A percentile compares a stretch with the other conserved stretches of the same genome.
phyloP scores from a whole-genome alignment of 2,329 filamentous ascomycete species.

The Aspergillus alliaceus region DNA sequence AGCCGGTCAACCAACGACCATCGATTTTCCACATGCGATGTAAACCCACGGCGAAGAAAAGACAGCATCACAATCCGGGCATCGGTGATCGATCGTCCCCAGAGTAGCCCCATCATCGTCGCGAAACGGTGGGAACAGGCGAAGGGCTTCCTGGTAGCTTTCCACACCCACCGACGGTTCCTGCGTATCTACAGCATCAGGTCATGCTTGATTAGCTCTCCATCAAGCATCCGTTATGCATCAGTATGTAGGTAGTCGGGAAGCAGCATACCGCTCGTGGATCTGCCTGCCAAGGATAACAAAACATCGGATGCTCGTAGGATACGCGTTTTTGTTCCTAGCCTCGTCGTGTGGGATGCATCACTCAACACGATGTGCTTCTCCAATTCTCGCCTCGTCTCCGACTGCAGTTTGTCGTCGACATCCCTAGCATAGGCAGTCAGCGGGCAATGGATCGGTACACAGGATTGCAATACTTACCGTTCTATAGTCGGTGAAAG shows the following conservation, averaged over 20 bases:
- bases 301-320: conserved; percentile 24
- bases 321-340: conserved; percentile 19
- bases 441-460: background rate
- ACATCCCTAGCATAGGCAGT: conserved; percentile 10
- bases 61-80: conserved; percentile 31
- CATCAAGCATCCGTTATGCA: background rate
- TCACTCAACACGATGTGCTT: conserved; percentile 18
- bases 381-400: conserved; percentile 17
- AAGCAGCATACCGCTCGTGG: conserved; percentile 16
- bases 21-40: background rate
- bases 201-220: conserved; percentile 3
- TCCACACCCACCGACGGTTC: conserved; percentile 19
- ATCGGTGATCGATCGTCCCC: conserved; percentile 22
- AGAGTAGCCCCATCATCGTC: conserved; percentile 23
- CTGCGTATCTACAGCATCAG: conserved; percentile 5
- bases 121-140: conserved; percentile 26
- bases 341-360: conserved; percentile 9
- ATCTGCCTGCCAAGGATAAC: conserved; percentile 20
- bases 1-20: conserved; percentile 1
- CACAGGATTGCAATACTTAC: conserved; percentile 8
- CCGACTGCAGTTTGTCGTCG: conserved; percentile 6
- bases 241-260: conserved; percentile 4
- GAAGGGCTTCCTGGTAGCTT: conserved; percentile 27
- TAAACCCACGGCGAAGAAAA: conserved; percentile 28
- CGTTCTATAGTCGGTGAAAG: conserved; percentile 7